Conservation (phyloP, 345 rosid genomes). For the Balakata baccata region DNA sequence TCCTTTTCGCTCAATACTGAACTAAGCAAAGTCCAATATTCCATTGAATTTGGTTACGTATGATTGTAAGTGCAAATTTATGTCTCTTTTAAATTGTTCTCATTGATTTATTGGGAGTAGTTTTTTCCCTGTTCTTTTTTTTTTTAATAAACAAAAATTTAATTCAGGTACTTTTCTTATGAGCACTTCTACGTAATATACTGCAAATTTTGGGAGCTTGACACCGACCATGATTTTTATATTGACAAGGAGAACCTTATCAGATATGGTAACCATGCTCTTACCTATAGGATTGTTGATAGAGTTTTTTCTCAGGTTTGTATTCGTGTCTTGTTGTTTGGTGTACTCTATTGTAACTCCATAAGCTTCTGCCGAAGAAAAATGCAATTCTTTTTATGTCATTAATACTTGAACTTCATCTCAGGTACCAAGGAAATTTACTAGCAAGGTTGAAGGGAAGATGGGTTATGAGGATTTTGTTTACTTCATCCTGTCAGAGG, state of each 20-base stretch:
- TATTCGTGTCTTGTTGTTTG: conserved; percentile 10
- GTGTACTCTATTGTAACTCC: background rate
- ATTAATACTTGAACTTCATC: background rate
- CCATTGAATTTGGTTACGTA: background rate
- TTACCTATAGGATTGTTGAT: conserved; percentile 91
- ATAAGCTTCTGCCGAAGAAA: background rate
- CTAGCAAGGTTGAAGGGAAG: conserved; percentile 79
- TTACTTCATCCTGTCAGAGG: conserved; percentile 89
- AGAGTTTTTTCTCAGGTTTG: conserved; percentile 88
- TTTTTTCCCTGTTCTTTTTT: background rate
- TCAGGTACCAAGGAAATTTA: conserved; percentile 81
- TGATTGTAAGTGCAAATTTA: background rate
- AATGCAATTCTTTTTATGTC: background rate
- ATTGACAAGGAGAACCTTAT: conserved; percentile 97
- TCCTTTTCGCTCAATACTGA: background rate
- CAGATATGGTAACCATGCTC: conserved; percentile 95
- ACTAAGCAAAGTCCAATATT: background rate
- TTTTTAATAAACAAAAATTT: background rate
- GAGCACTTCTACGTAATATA: conserved; percentile 95
- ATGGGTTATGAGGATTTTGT: conserved; percentile 98
- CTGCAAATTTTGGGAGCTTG: conserved; percentile 99
- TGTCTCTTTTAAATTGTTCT: background rate
- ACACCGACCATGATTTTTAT: conserved; percentile 90
- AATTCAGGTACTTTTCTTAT: conserved; percentile 78
- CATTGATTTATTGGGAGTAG: background rate